Evolutionary conservation across 2,329 filamentous ascomycete species (phyloP), one percentile per base, ranked within the genome.

Genomic region (Xylaria arbuscula): DNA sequence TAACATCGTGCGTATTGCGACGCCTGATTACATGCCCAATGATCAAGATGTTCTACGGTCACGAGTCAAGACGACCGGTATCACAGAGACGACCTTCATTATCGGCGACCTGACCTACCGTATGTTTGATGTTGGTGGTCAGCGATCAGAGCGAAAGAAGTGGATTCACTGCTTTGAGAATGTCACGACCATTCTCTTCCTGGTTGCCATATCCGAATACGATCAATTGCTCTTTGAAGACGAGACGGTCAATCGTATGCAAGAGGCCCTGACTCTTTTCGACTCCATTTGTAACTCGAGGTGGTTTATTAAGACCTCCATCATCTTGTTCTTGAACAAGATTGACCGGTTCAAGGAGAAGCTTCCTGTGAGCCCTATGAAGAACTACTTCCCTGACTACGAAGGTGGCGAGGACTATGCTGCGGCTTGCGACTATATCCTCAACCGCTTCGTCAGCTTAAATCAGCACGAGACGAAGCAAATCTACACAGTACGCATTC

Each of bases 381-480:
- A 92, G 81, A 93, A 93, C 81, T 93, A 94, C 82, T 95, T 95
- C 85, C 92, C 92, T 48, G 93, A 96, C 78, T 96, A 93, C 81
- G 95, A 98, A 85, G 93, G 95, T 74, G 96, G 96, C 75, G 92
- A 97, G 75, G 95, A 99, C 83, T 99, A 99, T 79, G 91, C 92
- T 48, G 92, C 93, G 60, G 96, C 96, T 45, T 99, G 96, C 84
- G 95, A 99, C 82, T 99, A 99, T 84, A 98, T 99, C 78, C 89
- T 99, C 71, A 98, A 98, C 88, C 90, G 96, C 80, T 99, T 99
- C 83, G 96, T 98, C 77, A 96, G 93, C 80, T 86, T 99, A 80
- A 99, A 99, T 85, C 96, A 98, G 83, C 95, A 98, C 81, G 96
- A 98, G 86, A 97, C 94, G 64, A 99, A 99, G 87, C 96, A 99